Percentiles rank a stretch among this genome's conserved stretches.
phyloP scores from a whole-genome alignment of 2,329 filamentous ascomycete species.

The Hypoxylon sp. region DNA sequence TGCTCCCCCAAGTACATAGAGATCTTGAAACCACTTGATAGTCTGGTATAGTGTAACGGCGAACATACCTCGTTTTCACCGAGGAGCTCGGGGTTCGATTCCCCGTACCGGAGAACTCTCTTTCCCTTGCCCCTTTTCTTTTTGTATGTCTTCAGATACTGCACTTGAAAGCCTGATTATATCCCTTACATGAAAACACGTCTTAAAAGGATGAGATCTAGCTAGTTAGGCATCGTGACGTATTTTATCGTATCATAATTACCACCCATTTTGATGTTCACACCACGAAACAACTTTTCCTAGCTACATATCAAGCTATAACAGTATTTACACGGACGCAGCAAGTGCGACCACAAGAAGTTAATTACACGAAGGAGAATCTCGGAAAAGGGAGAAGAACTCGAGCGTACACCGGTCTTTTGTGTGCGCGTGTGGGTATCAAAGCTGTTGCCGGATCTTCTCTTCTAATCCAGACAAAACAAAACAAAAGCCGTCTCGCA shows the following conservation, averaged over 20 bases:
- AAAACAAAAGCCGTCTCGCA: slow-evolving; percentile 5
- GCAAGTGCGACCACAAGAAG: slow-evolving; percentile 6
- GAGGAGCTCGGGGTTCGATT: no score
- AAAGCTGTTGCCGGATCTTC: slow-evolving; percentile 25
- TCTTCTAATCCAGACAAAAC: slow-evolving; percentile 30
- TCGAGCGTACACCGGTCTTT: slow-evolving; percentile 17
- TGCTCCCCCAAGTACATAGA: no score
- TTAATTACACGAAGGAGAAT: neutral
- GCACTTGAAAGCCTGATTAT: no score
- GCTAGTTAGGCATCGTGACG: no score
- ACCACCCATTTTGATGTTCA: slow-evolving; percentile 6
- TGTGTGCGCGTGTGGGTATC: slow-evolving; percentile 26
- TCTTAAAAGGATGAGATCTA: no score
- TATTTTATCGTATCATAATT: neutral
- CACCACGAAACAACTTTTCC: slow-evolving; percentile 20
- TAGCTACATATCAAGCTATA: slow-evolving; percentile 10
- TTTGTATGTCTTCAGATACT: no score
- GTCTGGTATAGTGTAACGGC: no score
- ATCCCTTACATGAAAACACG: no score
- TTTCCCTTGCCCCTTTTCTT: no score
- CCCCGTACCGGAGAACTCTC: no score
- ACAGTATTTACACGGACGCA: slow-evolving; percentile 19
- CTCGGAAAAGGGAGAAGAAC: slow-evolving; percentile 9
- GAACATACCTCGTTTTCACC: no score
- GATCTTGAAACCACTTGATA: no score